Evolutionary conservation across 768 basidiomycete species (phyloP).

Genomic region (Leccinum uliginosum): DNA sequence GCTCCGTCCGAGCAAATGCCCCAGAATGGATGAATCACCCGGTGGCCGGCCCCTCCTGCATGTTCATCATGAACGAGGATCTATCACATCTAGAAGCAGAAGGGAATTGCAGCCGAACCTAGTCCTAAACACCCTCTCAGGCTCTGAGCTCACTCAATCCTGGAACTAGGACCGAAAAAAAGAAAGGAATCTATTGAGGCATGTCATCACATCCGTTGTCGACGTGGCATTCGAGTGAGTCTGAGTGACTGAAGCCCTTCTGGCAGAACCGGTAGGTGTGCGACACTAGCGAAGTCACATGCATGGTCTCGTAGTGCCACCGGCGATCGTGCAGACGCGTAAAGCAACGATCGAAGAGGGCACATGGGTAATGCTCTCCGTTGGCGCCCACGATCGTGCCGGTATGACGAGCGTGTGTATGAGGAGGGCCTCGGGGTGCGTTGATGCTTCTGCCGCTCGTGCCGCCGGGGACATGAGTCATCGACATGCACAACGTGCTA

Average conservation of each 20-base stretch:
- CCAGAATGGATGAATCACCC: too few species aligned
- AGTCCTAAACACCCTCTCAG: conserved; percentile 13
- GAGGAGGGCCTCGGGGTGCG: conserved; percentile 5
- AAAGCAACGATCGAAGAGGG: conserved; percentile 74
- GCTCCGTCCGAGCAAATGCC: too few species aligned
- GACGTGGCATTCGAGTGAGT: conserved; percentile 76
- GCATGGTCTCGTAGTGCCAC: conserved; percentile 76
- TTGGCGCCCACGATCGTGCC: conserved; percentile 15
- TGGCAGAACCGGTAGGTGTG: conserved; percentile 71
- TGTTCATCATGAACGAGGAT: conserved; percentile 14
- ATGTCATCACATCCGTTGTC: conserved; percentile 78
- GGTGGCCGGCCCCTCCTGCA: too few species aligned
- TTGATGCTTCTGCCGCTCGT: conserved; percentile 12
- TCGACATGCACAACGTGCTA: conserved; percentile 26
- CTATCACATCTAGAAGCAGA: conserved; percentile 6
- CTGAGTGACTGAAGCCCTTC: conserved; percentile 74
- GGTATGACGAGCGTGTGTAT: conserved; percentile 6
- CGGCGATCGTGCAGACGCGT: conserved; percentile 79
- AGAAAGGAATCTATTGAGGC: conserved; percentile 31
- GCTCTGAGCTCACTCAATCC: conserved; percentile 9
- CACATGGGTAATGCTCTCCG: conserved; percentile 66
- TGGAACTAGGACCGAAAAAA: background rate
- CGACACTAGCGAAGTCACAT: conserved; percentile 55
- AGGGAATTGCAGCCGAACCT: conserved; percentile 5
- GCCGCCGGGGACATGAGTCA: conserved; percentile 8